A percentile compares a stretch with the other conserved stretches of the same genome.
phyloP scores from a whole-genome alignment of 2,329 filamentous ascomycete genomes.

The Trichophyton schoenleinii region DNA sequence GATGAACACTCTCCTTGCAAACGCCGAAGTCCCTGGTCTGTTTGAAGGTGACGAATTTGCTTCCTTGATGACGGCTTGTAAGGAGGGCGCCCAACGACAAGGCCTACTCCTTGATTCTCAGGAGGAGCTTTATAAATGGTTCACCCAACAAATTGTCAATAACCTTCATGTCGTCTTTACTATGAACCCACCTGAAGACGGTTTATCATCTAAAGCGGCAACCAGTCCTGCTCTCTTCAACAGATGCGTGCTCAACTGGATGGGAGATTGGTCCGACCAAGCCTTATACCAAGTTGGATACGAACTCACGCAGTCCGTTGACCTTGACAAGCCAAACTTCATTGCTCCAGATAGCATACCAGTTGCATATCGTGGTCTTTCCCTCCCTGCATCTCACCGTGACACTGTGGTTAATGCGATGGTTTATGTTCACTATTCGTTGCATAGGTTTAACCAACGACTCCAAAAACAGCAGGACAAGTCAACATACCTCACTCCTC shows the following conservation, averaged over 20 bases:
- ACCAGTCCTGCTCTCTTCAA: conserved; percentile 98
- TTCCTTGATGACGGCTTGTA: conserved; percentile 97
- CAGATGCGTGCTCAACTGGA: conserved; percentile 98
- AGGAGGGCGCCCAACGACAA: conserved; percentile 93
- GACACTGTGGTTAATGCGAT: conserved; percentile 93
- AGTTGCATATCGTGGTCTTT: conserved; percentile 77
- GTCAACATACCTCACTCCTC: conserved; percentile 83
- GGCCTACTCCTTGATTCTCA: conserved; percentile 90
- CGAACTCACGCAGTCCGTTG: conserved; percentile 90
- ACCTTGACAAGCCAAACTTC: conserved; percentile 80
- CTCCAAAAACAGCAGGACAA: conserved; percentile 85
- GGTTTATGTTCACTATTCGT: conserved; percentile 96
- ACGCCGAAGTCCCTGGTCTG: conserved; percentile 95
- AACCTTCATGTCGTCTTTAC: conserved; percentile 99
- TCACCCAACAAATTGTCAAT: conserved; percentile 97
- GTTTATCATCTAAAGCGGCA: conserved; percentile 86
- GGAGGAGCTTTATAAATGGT: conserved; percentile 99
- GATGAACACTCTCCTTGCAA: conserved; percentile 97
- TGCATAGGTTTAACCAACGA: conserved; percentile 78
- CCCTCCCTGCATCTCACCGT: conserved; percentile 74
- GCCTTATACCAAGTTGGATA: conserved; percentile 95
- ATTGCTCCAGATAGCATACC: conserved; percentile 80
- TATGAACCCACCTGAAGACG: conserved; percentile 97
- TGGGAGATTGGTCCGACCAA: conserved; percentile 98
- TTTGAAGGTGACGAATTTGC: conserved; percentile 99